Percentiles rank a stretch among this genome's conserved stretches.
Evolutionary conservation across 371 early-diverging fungal species (phyloP).

Genomic region (Syncephalastrum monosporum): DNA sequence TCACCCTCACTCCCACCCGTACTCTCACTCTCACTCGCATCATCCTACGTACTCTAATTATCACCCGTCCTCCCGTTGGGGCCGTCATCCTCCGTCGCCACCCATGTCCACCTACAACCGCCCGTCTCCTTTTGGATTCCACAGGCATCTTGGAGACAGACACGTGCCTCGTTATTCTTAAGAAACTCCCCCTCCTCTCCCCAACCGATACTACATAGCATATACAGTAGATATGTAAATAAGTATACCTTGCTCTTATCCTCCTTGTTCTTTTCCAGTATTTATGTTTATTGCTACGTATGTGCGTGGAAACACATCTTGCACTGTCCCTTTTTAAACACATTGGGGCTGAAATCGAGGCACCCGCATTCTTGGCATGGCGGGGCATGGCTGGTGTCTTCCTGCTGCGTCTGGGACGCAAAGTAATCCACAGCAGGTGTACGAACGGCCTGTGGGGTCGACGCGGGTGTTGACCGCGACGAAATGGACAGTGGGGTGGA

Average conservation of each 20-base stretch:
- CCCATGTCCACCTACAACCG: too few relatives aligned
- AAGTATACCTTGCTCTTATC: not conserved
- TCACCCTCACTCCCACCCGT: too few relatives aligned
- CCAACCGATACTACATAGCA: too few relatives aligned
- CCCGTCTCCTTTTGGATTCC: too few relatives aligned
- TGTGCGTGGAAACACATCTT: conserved; percentile 73
- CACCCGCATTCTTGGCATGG: conserved; percentile 64
- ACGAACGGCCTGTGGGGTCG: conserved; percentile 4
- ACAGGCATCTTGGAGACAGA: too few relatives aligned
- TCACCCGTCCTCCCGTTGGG: too few relatives aligned
- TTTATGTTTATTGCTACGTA: conserved; percentile 5
- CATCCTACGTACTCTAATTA: too few relatives aligned
- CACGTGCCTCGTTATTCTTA: too few relatives aligned
- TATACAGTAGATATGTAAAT: too few relatives aligned
- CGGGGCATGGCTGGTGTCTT: not conserved
- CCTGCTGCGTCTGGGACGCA: not conserved
- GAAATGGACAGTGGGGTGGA: not conserved
- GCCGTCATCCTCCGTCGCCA: too few relatives aligned
- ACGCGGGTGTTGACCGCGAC: not conserved
- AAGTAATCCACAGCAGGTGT: conserved; percentile 1
- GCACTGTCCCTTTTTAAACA: conserved; percentile 67
- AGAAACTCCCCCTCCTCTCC: too few relatives aligned
- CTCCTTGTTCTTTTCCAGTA: not conserved
- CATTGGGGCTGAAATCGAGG: conserved; percentile 62
- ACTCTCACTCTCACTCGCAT: too few relatives aligned